Evolutionary conservation across 202 grass and related monocot genomes (phyloP).

Genomic region (Zizania palustris): DNA sequence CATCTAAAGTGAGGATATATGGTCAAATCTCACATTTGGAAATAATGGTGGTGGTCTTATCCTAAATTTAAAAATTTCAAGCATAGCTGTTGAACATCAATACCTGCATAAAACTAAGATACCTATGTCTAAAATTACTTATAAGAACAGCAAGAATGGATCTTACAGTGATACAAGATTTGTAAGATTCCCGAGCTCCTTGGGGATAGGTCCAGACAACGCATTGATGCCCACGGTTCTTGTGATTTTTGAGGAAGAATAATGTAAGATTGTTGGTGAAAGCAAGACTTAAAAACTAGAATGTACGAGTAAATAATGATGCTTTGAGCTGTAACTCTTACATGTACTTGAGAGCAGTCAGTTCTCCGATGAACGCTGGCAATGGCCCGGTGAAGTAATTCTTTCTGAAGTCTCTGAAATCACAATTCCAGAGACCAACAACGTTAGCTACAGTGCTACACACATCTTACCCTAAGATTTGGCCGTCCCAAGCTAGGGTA

Average conservation of each 20-base stretch:
- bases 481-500: no score
- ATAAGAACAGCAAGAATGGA: slow-evolving; percentile 12
- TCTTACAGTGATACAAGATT: slow-evolving; percentile 70
- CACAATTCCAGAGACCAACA: slow-evolving; percentile 15
- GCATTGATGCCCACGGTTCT: slow-evolving; percentile 71
- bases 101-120: neutral
- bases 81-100: neutral
- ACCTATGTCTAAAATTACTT: neutral
- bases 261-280: slow-evolving; percentile 5
- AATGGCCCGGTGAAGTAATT: slow-evolving; percentile 71
- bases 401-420: slow-evolving; percentile 64
- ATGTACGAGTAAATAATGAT: neutral
- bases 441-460: neutral
- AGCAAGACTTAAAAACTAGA: neutral
- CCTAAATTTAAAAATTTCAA: slow-evolving; percentile 7
- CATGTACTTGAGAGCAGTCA: slow-evolving; percentile 64
- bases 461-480: neutral
- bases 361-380: slow-evolving; percentile 74
- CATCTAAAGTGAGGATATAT: no score
- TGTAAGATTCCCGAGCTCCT: slow-evolving; percentile 80
- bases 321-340: slow-evolving; percentile 33
- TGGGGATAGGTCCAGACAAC: slow-evolving; percentile 83
- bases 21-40: neutral
- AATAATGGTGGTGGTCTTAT: neutral
- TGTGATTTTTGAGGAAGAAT: slow-evolving; percentile 28